phyloP scores from a whole-genome alignment of 1,139 yeast genomes.

The Yamadazyma epiphylla region DNA sequence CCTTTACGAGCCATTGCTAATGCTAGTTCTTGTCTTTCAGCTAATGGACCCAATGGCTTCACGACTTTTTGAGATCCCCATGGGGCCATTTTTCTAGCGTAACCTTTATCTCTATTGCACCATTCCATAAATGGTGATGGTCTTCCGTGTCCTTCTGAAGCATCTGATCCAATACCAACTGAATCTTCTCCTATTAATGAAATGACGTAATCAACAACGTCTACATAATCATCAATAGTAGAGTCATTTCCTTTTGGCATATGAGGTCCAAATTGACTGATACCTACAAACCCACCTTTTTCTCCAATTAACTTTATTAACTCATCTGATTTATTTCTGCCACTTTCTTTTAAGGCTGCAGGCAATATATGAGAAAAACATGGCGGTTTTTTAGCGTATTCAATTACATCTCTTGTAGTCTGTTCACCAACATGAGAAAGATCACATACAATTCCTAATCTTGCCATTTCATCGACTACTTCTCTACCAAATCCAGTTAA shows the following conservation, averaged over 20 bases:
- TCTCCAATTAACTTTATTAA: constrained; percentile 10
- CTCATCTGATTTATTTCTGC: constrained; percentile 11
- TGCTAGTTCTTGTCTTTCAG: constrained; percentile 11
- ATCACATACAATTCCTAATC: constrained; percentile 53
- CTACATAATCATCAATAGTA: constrained; percentile 13
- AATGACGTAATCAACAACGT: constrained; percentile 12
- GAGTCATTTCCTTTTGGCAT: constrained; percentile 14
- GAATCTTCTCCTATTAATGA: constrained; percentile 12
- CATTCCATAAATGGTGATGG: constrained; percentile 14
- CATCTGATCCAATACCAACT: constrained; percentile 14
- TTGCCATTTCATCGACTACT: constrained; percentile 44
- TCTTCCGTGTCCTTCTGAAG: constrained; percentile 13
- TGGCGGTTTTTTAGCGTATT: constrained; percentile 42
- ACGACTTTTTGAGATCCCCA: constrained; percentile 14
- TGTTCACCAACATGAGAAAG: constrained; percentile 47
- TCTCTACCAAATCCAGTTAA: constrained; percentile 37
- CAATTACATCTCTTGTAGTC: constrained; percentile 44
- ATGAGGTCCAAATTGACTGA: constrained; percentile 13
- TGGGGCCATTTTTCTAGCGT: constrained; percentile 11
- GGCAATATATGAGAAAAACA: constrained; percentile 38
- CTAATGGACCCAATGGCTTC: constrained; percentile 13
- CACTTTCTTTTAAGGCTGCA: constrained; percentile 10
- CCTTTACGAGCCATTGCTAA: constrained; percentile 13
- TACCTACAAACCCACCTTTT: constrained; percentile 14
- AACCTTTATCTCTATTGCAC: constrained; percentile 13